These are phyloP conservation scores for Selenicereus undatus DNA, from an alignment of 148 eudicot genomes.

Conservation along the genomic window DNA sequence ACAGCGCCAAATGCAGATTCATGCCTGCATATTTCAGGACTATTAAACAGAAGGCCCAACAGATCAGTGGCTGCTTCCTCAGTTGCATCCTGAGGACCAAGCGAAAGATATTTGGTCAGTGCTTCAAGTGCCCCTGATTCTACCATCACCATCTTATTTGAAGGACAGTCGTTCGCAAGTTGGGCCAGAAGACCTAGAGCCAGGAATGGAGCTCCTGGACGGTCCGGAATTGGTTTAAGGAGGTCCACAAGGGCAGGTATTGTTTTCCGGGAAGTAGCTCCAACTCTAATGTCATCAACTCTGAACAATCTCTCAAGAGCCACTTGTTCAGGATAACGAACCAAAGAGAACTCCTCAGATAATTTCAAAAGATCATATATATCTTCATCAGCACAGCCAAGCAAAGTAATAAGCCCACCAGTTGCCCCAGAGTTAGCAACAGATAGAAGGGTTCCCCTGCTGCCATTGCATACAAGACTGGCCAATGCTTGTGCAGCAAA, in stretches of 20 bases:
- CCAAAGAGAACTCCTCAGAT: slow-evolving; percentile 77
- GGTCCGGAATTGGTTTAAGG: slow-evolving; percentile 95
- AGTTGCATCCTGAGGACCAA: slow-evolving; percentile 90
- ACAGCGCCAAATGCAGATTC: slow-evolving; percentile 96
- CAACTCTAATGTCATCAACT: slow-evolving; percentile 92
- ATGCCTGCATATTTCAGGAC: slow-evolving; percentile 85
- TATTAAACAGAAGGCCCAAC: slow-evolving; percentile 72
- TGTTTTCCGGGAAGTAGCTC: slow-evolving; percentile 91
- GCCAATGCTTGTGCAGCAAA: slow-evolving; percentile 93
- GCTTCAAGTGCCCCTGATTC: slow-evolving; percentile 98
- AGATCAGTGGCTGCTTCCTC: slow-evolving; percentile 98
- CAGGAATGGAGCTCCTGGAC: slow-evolving; percentile 94
- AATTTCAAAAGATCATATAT: slow-evolving; percentile 68
- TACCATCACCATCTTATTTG: slow-evolving; percentile 90
- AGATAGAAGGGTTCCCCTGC: slow-evolving; percentile 93
- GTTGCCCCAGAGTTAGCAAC: slow-evolving; percentile 95
- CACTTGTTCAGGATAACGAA: slow-evolving; percentile 85
- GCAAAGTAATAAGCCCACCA: slow-evolving; percentile 72
- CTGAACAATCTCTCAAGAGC: slow-evolving; percentile 91
- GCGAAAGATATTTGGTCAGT: slow-evolving; percentile 90
- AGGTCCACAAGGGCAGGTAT: slow-evolving; percentile 95
- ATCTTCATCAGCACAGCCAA: slow-evolving; percentile 94
- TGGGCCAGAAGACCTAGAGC: slow-evolving; percentile 87
- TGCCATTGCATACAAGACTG: slow-evolving; percentile 91
- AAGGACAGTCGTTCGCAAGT: slow-evolving; percentile 81